These are phyloP conservation scores for Penicillium herquei DNA, from an alignment of 495 filamentous ascomycete genomes.

Conservation along the genomic window DNA sequence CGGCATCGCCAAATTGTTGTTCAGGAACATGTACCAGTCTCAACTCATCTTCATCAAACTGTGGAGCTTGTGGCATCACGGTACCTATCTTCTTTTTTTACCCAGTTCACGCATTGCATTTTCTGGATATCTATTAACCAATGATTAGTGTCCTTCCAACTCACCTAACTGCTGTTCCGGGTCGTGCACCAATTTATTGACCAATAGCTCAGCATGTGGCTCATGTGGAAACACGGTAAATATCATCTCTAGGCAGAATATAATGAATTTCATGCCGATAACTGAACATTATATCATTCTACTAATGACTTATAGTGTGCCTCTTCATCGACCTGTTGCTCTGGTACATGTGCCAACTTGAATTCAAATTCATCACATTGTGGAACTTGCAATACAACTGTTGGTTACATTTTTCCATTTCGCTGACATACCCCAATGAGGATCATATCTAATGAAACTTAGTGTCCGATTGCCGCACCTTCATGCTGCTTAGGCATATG, in stretches of 20 bases:
- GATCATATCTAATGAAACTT: not conserved
- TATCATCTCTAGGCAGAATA: not conserved
- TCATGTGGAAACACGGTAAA: not conserved
- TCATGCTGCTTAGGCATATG: not conserved
- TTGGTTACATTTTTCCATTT: not conserved
- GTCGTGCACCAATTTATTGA: not conserved
- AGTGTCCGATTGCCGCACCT: not conserved
- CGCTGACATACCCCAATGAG: not conserved
- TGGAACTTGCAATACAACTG: not conserved
- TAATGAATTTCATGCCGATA: too few species aligned
- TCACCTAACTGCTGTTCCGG: slow-evolving; percentile 4
- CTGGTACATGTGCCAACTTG: not conserved
- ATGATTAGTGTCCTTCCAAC: not conserved
- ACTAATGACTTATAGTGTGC: not conserved
- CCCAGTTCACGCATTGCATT: not conserved
- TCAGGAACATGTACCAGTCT: not conserved
- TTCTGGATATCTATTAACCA: not conserved
- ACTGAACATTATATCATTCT: not conserved
- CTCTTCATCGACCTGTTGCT: not conserved
- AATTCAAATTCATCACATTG: not conserved
- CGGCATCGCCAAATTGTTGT: not conserved
- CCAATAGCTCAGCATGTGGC: not conserved
- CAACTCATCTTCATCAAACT: not conserved
- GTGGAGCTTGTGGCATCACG: not conserved
- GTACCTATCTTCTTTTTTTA: not conserved